phyloP scores from a whole-genome alignment of 495 filamentous ascomycete genomes.

The Alectoria sarmentosa region DNA sequence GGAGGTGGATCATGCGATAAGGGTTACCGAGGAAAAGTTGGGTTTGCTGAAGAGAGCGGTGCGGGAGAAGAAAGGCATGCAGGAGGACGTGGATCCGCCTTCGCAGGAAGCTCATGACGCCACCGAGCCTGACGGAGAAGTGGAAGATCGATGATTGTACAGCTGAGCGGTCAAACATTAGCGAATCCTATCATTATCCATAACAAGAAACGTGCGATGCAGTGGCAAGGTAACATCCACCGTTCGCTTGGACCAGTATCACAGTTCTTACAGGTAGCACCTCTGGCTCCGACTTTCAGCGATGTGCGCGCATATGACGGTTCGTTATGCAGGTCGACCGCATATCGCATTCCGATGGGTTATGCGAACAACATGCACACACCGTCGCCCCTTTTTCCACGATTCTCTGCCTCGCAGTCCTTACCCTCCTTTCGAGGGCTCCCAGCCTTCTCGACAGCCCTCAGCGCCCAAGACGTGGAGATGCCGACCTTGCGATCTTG shows the following conservation, averaged over 20 bases:
- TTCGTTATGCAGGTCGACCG: not conserved
- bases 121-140: not conserved
- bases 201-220: not conserved
- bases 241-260: not conserved
- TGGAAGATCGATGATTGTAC: not conserved
- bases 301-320: not conserved
- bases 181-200: not conserved
- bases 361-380: not conserved
- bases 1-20: conserved; percentile 78
- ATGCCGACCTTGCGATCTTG: not conserved
- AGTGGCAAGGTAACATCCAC: not conserved
- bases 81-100: conserved; percentile 5
- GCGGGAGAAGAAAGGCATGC: conserved; percentile 42
- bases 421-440: not conserved
- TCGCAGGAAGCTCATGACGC: not conserved
- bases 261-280: not conserved
- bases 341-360: not conserved
- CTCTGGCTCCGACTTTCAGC: not conserved
- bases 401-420: not conserved
- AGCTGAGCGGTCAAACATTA: not conserved
- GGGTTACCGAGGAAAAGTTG: conserved; percentile 75
- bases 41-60: conserved; percentile 66
- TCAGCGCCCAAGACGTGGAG: not conserved
- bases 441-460: not conserved
- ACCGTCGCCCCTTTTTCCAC: not conserved